These are phyloP conservation scores for Neostapfia colusana DNA, from an alignment of 176 grass and related monocot genomes.

Conservation along the genomic window DNA sequence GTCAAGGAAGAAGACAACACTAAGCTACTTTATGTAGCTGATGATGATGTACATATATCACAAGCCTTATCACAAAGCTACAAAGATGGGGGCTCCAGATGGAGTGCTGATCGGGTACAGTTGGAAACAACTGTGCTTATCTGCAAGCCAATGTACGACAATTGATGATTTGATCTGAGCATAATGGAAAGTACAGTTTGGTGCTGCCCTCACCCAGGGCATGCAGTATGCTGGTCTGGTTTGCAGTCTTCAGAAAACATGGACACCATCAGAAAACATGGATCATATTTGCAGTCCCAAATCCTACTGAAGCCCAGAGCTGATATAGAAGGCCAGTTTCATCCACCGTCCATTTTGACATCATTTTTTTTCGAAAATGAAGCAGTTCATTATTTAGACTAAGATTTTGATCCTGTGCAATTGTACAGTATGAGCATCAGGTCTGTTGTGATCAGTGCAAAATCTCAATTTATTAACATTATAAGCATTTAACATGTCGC, in stretches of 20 bases:
- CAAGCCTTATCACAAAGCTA: constrained; percentile 28
- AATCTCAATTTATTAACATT: constrained; percentile 26
- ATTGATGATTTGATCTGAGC: constrained; percentile 4
- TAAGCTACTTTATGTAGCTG: constrained; percentile 97
- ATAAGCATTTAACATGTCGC: neutral
- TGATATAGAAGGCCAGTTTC: neutral
- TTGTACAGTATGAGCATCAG: constrained; percentile 52
- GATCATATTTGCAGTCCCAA: neutral
- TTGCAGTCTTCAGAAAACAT: neutral
- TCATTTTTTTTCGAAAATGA: neutral
- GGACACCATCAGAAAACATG: neutral
- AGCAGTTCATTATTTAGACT: constrained; percentile 23
- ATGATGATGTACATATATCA: constrained; percentile 36
- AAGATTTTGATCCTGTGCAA: constrained; percentile 53
- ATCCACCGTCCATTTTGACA: neutral
- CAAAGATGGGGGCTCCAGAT: neutral
- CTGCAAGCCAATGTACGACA: neutral
- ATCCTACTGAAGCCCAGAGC: neutral
- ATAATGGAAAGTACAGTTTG: neutral
- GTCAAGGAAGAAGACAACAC: constrained; percentile 85
- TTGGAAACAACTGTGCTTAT: neutral
- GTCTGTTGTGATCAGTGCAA: constrained; percentile 12
- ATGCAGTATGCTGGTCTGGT: constrained; percentile 17
- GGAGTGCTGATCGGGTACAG: constrained; percentile 18
- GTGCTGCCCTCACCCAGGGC: constrained; percentile 5